Evolutionary conservation across 2,329 filamentous ascomycete genomes (phyloP).

Genomic region (Coniella lustricola): DNA sequence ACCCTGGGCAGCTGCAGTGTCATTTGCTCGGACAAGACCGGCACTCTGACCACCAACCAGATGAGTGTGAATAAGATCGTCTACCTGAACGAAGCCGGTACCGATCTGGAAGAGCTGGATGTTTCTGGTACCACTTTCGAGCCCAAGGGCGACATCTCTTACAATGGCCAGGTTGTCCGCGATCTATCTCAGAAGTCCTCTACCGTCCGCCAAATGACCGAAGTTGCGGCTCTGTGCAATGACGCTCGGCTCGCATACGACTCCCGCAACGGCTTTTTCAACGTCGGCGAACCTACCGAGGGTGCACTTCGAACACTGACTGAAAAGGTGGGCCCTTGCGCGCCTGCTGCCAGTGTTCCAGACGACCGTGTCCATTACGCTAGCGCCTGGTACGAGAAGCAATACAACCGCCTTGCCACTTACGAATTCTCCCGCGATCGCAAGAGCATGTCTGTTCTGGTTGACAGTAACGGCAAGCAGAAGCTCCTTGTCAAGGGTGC

Average conservation of each 20-base stretch:
- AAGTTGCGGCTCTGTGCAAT: constrained; percentile 76
- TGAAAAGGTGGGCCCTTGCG: constrained; percentile 87
- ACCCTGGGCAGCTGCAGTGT: constrained; percentile 98
- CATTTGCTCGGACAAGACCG: constrained; percentile 99
- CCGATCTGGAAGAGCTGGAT: constrained; percentile 73
- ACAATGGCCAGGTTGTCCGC: constrained; percentile 59
- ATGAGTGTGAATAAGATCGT: constrained; percentile 97
- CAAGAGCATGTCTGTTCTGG: constrained; percentile 98
- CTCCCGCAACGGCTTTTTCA: constrained; percentile 66
- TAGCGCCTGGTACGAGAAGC: constrained; percentile 77
- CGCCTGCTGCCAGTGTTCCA: constrained; percentile 45
- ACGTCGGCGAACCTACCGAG: constrained; percentile 90
- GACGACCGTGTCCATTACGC: constrained; percentile 69
- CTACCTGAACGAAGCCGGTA: constrained; percentile 68
- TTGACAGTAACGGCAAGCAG: constrained; percentile 61
- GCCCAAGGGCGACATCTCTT: constrained; percentile 67
- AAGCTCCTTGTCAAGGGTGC: constrained; percentile 94
- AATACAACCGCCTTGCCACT: constrained; percentile 68
- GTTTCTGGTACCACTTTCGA: constrained; percentile 91
- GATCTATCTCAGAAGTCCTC: constrained; percentile 64
- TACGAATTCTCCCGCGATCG: constrained; percentile 97
- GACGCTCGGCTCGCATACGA: constrained; percentile 81
- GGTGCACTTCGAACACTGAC: constrained; percentile 84
- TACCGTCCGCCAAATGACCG: constrained; percentile 72
- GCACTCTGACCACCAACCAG: constrained; percentile 95